Evolutionary conservation across 352 stramenopile species (phyloP), one percentile per base, ranked within the genome.

Genomic region (Globisporangium orthogonon): DNA sequence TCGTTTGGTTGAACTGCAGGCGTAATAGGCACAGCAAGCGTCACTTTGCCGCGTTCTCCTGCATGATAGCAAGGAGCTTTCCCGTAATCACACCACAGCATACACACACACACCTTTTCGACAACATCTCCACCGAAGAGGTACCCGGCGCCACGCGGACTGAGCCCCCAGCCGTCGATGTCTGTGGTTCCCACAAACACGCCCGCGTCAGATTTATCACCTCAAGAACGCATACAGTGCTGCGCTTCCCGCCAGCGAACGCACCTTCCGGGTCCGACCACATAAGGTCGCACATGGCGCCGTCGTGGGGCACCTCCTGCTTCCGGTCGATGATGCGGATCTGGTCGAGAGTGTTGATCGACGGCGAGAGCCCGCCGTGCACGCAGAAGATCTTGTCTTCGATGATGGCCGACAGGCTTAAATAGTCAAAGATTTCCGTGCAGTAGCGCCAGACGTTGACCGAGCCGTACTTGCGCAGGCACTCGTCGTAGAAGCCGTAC

Each of bases 371-470:
- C 47, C 97, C 97, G 29, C 97, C 97, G 71, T 99, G 97, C 30
- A 99, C 95, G 65, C 96, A 99, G 71, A 99, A 98, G 58, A 99
- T 98, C 65, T 98, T 98, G 82, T 99, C 94, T 63, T 99, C 97
- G 62, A 99, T 98, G 72, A 99, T 97, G 44, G 97, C 97, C 37
- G 83, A 95, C 7, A 99, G 76, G 69, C 77, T 96, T 67, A 99
- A 88, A 84, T 98, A 99, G 77, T 99, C 97, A 67, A 99, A 99
- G 67, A 99, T 98, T 67, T 99, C 97, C 54, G 97, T 99, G 83
- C 96, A 99, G 73, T 99, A 99, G 45, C 90, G 83, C 97, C 97
- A 99, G 30, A 99, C 96, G 76, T 99, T 99, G 50, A 99, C 97
- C 30, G 58, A 98, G 55, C 97, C 97, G 73, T 99, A 99, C 81